These are phyloP conservation scores for Hemileccinum impolitum DNA, from an alignment of 768 basidiomycete species.

Conservation along the genomic window DNA sequence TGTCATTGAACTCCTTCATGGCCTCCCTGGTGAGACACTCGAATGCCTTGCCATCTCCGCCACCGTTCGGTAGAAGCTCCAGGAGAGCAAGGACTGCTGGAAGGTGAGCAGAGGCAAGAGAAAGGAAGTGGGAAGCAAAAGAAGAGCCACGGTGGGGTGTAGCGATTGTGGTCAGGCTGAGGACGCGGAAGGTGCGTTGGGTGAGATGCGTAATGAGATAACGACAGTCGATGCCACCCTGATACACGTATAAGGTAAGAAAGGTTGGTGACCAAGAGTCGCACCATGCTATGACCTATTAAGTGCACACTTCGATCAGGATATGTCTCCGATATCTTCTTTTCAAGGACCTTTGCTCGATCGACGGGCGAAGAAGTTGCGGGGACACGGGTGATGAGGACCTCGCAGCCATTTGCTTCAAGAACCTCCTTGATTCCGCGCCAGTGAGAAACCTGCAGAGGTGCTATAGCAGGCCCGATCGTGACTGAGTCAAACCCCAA, in stretches of 20 bases:
- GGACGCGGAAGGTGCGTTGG: constrained; percentile 71
- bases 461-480: constrained; percentile 71
- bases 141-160: constrained; percentile 92
- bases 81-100: constrained; percentile 71
- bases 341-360: constrained; percentile 86
- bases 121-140: constrained; percentile 89
- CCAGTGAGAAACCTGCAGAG: constrained; percentile 92
- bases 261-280: constrained; percentile 1
- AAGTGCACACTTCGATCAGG: constrained; percentile 85
- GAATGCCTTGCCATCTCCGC: constrained; percentile 94
- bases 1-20: constrained; percentile 88
- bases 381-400: constrained; percentile 91
- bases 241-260: constrained; percentile 21
- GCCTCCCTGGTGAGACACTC: constrained; percentile 78
- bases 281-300: constrained; percentile 78
- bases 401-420: constrained; percentile 82
- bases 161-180: constrained; percentile 90
- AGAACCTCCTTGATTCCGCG: constrained; percentile 93
- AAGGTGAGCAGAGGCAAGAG: constrained; percentile 63
- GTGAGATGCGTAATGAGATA: constrained; percentile 83
- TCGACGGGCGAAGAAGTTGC: constrained; percentile 87
- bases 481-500: constrained; percentile 86
- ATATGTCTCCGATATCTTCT: constrained; percentile 74
- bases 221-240: constrained; percentile 93
- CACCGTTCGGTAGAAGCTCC: constrained; percentile 84